phyloP scores from a whole-genome alignment of 306 rosid genomes.

The Trifolium dubium region DNA sequence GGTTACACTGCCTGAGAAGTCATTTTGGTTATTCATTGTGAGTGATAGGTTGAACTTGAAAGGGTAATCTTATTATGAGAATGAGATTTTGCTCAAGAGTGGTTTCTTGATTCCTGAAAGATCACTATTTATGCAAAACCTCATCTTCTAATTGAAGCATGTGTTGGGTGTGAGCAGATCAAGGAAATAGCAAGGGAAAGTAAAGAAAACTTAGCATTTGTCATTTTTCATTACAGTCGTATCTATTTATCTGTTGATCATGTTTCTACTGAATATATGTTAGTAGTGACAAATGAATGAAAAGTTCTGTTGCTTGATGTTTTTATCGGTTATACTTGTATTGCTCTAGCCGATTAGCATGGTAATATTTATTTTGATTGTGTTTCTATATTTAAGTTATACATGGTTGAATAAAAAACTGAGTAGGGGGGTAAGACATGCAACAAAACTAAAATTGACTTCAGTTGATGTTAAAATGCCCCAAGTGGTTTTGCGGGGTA shows the following conservation, averaged over 20 bases:
- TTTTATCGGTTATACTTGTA: background rate
- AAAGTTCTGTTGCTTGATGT: slow-evolving; percentile 39
- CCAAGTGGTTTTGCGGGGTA: background rate
- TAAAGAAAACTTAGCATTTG: background rate
- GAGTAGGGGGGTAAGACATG: background rate
- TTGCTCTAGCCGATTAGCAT: background rate
- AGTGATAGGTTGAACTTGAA: background rate
- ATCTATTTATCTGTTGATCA: slow-evolving; percentile 51
- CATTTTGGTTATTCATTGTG: slow-evolving; percentile 55
- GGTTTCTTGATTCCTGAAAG: slow-evolving; percentile 18
- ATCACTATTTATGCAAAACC: slow-evolving; percentile 34
- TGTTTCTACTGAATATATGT: slow-evolving; percentile 51
- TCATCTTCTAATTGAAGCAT: slow-evolving; percentile 40
- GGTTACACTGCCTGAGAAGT: slow-evolving; percentile 32
- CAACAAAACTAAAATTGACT: background rate
- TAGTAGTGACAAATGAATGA: slow-evolving; percentile 56
- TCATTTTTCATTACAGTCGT: slow-evolving; percentile 38
- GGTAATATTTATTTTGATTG: background rate
- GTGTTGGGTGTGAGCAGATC: slow-evolving; percentile 36
- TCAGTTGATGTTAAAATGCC: background rate
- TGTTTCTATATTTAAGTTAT: slow-evolving; percentile 7
- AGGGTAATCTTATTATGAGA: background rate
- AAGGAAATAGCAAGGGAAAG: slow-evolving; percentile 41
- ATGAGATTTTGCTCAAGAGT: slow-evolving; percentile 8
- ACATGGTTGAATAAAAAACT: slow-evolving; percentile 4